Base-by-base conservation (phyloP, 306 rosid species). In the Vicia sativa region DNA sequence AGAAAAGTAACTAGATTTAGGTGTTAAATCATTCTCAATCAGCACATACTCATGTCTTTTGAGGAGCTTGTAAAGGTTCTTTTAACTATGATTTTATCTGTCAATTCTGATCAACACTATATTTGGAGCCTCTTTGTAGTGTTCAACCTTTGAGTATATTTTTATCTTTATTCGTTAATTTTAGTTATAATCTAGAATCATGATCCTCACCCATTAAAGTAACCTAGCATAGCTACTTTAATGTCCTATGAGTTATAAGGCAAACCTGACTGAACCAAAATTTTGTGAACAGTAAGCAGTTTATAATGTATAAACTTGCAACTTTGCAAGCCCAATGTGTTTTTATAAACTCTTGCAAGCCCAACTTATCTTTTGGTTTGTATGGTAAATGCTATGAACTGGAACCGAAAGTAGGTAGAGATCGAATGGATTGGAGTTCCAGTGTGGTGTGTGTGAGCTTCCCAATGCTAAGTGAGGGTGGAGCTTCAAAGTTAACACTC, bases 1-100 rank as follows among this genome's bases (percentile, higher is more conserved):
- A 16, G 21, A 66, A 52, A 11, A 15, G 69, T 4, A 34, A 34
- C 38, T 34, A 26, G 65, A 56, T 37, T 54, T 19, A 58, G 56
- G 77, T 54, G 42, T 64, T n/a, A 57, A 61, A 7, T 60, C 25
- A 35, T 16, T 25, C 70, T 45, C 25, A 25, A 65, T 12, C 65
- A 57, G 71, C 69, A 49, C 28, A 18, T 2, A 19, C 91, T 92
- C 91, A 89, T 92, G 59, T 80, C 96, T 90, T 71, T 82, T 80
- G 93, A 86, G 98, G 79, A 83, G 69, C 67, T 59, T 23, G 11
- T 50, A 62, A 25, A 38, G 63, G 26, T 34, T 46, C 26, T 21
- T 28, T 16, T 52, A 21, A 45, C 31, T 25, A 23, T 44, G 60
- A 19, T 61, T n/a, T 72, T 55, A 5, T 25, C 42, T 67, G 41